These are phyloP conservation scores for Podosphaera xanthii DNA, from an alignment of 2,329 filamentous ascomycete genomes.

Conservation along the genomic window DNA sequence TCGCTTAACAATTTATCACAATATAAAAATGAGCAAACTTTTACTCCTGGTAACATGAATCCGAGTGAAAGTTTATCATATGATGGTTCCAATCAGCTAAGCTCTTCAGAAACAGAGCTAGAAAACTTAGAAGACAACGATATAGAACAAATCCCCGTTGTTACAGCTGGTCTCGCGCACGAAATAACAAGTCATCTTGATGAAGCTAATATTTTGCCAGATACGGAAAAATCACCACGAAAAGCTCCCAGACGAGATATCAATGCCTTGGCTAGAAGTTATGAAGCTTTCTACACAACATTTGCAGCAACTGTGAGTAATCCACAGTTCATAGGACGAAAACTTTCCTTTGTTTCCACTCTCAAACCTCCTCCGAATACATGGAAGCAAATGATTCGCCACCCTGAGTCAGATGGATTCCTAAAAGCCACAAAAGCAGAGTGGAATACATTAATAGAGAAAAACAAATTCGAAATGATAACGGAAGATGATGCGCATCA, in stretches of 20 bases:
- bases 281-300: no score
- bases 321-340: no score
- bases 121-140: neutral
- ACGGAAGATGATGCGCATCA: neutral
- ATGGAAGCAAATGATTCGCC: neutral
- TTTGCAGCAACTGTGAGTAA: no score
- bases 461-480: neutral
- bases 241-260: neutral
- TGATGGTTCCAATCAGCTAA: no score
- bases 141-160: neutral
- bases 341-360: no score
- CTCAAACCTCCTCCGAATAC: neutral
- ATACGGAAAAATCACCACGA: neutral
- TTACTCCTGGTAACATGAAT: no score
- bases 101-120: neutral
- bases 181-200: neutral
- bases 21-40: no score
- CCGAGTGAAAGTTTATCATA: no score
- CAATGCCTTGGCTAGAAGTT: no score
- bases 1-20: no score
- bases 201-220: neutral
- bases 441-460: neutral
- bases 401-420: neutral
- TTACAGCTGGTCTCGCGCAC: neutral
- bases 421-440: neutral